phyloP scores from a whole-genome alignment of 2,329 filamentous ascomycete species.

The Chaetomium sp. region DNA sequence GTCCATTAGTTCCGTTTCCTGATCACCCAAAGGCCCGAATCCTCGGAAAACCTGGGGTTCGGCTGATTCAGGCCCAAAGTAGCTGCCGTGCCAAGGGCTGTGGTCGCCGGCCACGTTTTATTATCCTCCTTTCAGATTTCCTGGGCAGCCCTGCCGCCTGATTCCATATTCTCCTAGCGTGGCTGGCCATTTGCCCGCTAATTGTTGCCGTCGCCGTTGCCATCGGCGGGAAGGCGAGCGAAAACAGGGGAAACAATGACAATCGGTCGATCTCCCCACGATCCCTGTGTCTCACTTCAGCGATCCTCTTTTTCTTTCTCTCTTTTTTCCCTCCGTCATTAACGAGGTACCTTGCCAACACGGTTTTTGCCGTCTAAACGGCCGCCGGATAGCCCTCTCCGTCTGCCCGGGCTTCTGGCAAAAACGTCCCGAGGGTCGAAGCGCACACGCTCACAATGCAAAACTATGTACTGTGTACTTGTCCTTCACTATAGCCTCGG shows the following conservation, averaged over 20 bases:
- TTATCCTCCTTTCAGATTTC: background rate
- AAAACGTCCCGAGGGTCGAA: background rate
- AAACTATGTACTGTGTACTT: background rate
- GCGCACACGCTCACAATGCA: background rate
- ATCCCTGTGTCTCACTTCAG: background rate
- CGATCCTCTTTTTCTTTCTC: background rate
- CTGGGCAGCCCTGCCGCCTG: background rate
- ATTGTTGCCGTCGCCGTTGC: conserved; percentile 3
- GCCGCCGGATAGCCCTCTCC: background rate
- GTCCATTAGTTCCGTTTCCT: background rate
- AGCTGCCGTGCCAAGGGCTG: conserved; percentile 5
- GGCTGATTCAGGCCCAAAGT: conserved; percentile 10
- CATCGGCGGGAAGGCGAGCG: background rate
- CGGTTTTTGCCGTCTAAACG: background rate
- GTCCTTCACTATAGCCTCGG: no score
- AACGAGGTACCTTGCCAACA: background rate
- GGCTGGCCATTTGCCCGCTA: background rate
- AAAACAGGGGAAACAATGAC: conserved; percentile 1
- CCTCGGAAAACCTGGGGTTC: conserved; percentile 25
- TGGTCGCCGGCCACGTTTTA: background rate
- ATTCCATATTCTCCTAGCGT: background rate
- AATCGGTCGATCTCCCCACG: background rate
- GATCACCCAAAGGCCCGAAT: conserved; percentile 25
- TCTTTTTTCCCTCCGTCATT: background rate
- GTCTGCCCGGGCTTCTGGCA: background rate